These are phyloP conservation scores for Boletales sp. DNA, from an alignment of 768 basidiomycete genomes.

Conservation along the genomic window DNA sequence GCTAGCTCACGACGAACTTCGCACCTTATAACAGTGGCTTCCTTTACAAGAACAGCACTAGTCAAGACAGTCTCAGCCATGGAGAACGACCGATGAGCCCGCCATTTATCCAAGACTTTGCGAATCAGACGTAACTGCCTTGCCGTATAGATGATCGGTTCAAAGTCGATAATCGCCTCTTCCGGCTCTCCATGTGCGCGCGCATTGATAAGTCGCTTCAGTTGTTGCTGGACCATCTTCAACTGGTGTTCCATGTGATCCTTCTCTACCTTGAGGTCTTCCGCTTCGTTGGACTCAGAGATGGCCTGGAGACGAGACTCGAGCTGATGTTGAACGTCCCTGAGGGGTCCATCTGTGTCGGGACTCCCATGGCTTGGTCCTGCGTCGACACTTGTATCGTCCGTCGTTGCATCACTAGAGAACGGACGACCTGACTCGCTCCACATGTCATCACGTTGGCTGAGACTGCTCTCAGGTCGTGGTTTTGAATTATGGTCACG, in stretches of 20 bases:
- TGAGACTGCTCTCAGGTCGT: constrained; percentile 88
- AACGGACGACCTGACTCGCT: constrained; percentile 82
- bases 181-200: constrained; percentile 76
- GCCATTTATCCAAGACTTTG: constrained; percentile 83
- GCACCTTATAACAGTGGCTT: constrained; percentile 91
- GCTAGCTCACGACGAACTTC: constrained; percentile 9
- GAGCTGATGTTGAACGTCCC: constrained; percentile 70
- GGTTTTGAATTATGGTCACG: constrained; percentile 75
- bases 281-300: constrained; percentile 69
- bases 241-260: constrained; percentile 92
- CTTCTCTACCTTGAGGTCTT: constrained; percentile 86
- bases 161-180: constrained; percentile 57
- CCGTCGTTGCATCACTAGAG: constrained; percentile 75
- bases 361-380: constrained; percentile 57
- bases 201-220: constrained; percentile 76
- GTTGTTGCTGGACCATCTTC: constrained; percentile 72
- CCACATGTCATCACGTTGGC: constrained; percentile 85
- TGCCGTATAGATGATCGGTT: constrained; percentile 80
- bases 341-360: constrained; percentile 60
- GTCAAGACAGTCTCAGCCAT: constrained; percentile 90
- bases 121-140: constrained; percentile 78
- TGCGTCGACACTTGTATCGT: constrained; percentile 83
- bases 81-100: constrained; percentile 76
- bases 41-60: constrained; percentile 83
- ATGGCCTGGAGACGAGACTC: constrained; percentile 64